Conservation (phyloP, 352 stramenopile species). For the Globisporangium uncinulatum region DNA sequence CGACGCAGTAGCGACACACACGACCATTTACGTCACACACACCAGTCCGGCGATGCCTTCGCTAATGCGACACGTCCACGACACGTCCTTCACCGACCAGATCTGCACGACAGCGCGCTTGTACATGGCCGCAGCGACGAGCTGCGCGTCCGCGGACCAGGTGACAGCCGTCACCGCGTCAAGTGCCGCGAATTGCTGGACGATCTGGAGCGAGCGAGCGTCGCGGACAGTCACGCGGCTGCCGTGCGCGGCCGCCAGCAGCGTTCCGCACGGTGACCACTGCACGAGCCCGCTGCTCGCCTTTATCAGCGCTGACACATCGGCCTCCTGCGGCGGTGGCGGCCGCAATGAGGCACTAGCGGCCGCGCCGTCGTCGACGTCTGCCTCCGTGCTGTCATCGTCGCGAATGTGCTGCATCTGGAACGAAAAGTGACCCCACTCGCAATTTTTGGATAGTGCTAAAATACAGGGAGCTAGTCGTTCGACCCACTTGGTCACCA, state of each 20-base stretch:
- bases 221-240: constrained; percentile 62
- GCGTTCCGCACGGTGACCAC: constrained; percentile 61
- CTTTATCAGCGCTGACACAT: constrained; percentile 51
- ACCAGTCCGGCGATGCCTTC: constrained; percentile 69
- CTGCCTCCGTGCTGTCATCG: background rate
- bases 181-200: constrained; percentile 54
- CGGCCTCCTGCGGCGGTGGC: constrained; percentile 7
- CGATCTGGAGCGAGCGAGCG: constrained; percentile 38
- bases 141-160: constrained; percentile 62
- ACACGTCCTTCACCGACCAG: constrained; percentile 59
- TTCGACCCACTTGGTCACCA: too few relatives aligned
- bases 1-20: too few relatives aligned
- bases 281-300: constrained; percentile 50
- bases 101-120: constrained; percentile 60
- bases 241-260: constrained; percentile 39
- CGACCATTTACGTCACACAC: background rate
- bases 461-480: background rate
- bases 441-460: background rate
- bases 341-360: background rate
- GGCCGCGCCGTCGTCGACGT: background rate
- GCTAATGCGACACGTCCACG: constrained; percentile 67
- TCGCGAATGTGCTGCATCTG: too few relatives aligned
- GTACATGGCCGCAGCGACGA: constrained; percentile 56
- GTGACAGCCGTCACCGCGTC: constrained; percentile 49
- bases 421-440: too few relatives aligned